These are phyloP conservation scores for Eucalyptus virginea DNA, from an alignment of 345 rosid species.

Conservation along the genomic window DNA sequence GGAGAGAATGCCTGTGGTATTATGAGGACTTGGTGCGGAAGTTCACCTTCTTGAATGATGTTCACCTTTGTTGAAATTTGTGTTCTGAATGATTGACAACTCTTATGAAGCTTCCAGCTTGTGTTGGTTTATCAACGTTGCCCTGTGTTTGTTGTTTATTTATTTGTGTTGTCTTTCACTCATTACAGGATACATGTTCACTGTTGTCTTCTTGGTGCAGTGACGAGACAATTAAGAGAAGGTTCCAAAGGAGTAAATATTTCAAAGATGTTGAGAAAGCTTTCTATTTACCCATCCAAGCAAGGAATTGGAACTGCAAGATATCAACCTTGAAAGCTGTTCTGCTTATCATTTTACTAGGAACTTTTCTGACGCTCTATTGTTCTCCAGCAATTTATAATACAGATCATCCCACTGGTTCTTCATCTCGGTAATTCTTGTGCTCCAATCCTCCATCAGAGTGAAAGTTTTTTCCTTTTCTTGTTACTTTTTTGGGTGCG, in stretches of 20 bases:
- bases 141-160: neutral
- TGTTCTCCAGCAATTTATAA: constrained; percentile 52
- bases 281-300: constrained; percentile 38
- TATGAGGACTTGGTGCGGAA: neutral
- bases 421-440: constrained; percentile 17
- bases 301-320: constrained; percentile 49
- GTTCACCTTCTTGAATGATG: neutral
- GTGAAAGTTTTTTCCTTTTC: neutral
- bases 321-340: constrained; percentile 34
- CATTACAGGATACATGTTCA: neutral
- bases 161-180: neutral
- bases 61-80: neutral
- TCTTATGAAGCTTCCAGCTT: neutral
- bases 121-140: neutral
- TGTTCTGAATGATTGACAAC: neutral
- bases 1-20: neutral
- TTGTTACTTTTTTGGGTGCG: neutral
- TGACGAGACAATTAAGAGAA: constrained; percentile 45
- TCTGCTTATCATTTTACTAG: constrained; percentile 37
- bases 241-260: constrained; percentile 30
- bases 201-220: constrained; percentile 10
- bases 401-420: constrained; percentile 23
- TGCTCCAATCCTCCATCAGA: neutral
- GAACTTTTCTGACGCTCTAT: constrained; percentile 46
- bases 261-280: constrained; percentile 56